These are phyloP conservation scores for Zychaea mexicana DNA, from an alignment of 371 early-diverging fungal genomes.

Conservation along the genomic window DNA sequence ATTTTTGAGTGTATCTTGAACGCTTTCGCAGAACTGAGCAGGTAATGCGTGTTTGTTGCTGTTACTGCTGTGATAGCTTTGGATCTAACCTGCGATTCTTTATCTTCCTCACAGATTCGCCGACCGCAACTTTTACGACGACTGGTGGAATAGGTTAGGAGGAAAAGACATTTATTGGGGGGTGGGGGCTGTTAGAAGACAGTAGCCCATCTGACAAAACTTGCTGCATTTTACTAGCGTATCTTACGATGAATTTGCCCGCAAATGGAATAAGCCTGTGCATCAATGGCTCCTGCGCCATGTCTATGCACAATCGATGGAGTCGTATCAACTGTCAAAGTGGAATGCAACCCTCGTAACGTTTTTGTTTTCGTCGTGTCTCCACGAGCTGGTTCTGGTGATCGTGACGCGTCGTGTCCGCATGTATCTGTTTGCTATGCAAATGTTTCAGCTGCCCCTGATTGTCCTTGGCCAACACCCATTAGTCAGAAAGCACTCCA, in stretches of 20 bases:
- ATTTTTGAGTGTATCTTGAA: constrained; percentile 96
- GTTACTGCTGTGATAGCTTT: too few species aligned
- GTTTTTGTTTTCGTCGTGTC: constrained; percentile 83
- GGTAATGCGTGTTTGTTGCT: constrained; percentile 35
- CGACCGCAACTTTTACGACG: constrained; percentile 97
- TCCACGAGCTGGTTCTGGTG: constrained; percentile 92
- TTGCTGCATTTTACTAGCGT: constrained; percentile 32
- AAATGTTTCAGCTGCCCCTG: constrained; percentile 94
- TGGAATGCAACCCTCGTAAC: constrained; percentile 79
- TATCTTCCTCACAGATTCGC: constrained; percentile 68
- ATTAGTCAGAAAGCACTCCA: constrained; percentile 58
- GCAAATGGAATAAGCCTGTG: constrained; percentile 98
- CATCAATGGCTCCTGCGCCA: constrained; percentile 95
- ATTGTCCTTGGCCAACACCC: constrained; percentile 72
- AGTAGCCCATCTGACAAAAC: background rate
- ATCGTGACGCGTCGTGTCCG: constrained; percentile 73
- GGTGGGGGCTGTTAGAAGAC: background rate
- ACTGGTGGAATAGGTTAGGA: constrained; percentile 97
- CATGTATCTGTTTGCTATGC: constrained; percentile 83
- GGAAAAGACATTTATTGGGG: background rate
- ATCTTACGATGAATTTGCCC: constrained; percentile 94
- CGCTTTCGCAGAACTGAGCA: constrained; percentile 94
- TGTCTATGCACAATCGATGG: constrained; percentile 84
- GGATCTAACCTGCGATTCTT: background rate
- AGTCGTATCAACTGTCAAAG: constrained; percentile 74